phyloP scores from a whole-genome alignment of 768 basidiomycete genomes.

The Coprinellus micaceus region DNA sequence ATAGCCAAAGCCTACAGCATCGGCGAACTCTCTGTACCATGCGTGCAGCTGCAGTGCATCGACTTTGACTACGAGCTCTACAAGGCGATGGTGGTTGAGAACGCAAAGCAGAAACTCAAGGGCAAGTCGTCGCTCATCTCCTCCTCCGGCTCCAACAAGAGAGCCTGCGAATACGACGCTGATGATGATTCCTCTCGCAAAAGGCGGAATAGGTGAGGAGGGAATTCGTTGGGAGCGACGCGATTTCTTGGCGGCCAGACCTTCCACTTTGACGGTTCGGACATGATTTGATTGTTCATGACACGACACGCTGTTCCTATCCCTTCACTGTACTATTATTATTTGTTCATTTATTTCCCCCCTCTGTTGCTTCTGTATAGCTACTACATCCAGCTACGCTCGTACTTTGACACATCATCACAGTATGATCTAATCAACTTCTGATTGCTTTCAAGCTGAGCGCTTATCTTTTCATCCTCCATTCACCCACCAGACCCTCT shows the following conservation, averaged over 20 bases:
- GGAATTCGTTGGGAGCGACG: too few relatives aligned
- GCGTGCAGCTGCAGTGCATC: constrained; percentile 44
- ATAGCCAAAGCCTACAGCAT: constrained; percentile 42
- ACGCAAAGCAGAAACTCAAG: neutral
- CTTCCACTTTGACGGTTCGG: neutral
- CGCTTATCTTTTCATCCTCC: neutral
- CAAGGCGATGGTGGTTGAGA: constrained; percentile 13
- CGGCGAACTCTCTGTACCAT: constrained; percentile 43
- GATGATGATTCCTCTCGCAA: constrained; percentile 1
- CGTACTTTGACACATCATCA: too few relatives aligned
- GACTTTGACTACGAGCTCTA: constrained; percentile 42
- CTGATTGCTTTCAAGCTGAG: neutral
- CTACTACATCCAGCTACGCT: too few relatives aligned
- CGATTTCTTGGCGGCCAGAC: neutral
- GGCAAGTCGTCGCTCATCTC: constrained; percentile 1
- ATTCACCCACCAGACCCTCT: constrained; percentile 15
- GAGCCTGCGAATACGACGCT: constrained; percentile 9
- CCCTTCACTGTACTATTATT: neutral
- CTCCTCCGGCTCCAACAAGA: constrained; percentile 8
- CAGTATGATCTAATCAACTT: constrained; percentile 4
- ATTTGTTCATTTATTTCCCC: neutral
- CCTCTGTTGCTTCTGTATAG: neutral
- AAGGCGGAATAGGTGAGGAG: neutral
- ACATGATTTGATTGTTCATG: neutral
- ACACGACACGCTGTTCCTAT: too few relatives aligned